A percentile compares a stretch with the other conserved stretches of the same genome.
phyloP scores from a whole-genome alignment of 495 filamentous ascomycete species.

The Achaetomiella virescens region DNA sequence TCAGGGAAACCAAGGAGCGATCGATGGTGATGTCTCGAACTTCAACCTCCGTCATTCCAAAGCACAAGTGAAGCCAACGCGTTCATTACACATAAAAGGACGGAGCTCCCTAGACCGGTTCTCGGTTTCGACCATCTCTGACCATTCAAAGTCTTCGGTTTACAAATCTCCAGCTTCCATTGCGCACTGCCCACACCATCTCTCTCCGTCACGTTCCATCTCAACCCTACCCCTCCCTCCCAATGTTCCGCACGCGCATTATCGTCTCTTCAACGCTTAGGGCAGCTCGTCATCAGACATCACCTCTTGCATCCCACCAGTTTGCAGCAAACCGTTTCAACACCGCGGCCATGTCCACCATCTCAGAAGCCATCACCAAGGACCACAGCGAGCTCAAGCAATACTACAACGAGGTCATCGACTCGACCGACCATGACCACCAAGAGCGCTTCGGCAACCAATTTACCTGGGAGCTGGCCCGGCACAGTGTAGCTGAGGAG shows the following conservation, averaged over 20 bases:
- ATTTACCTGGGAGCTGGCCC: conserved; percentile 1
- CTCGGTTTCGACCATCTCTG: neutral
- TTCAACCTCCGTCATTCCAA: too few relatives aligned
- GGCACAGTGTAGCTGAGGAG: neutral
- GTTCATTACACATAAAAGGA: too few relatives aligned
- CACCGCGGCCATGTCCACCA: neutral
- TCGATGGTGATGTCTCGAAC: too few relatives aligned
- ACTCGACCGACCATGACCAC: conserved; percentile 4
- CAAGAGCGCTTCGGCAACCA: conserved; percentile 7
- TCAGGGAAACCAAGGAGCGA: too few relatives aligned
- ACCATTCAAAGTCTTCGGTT: neutral
- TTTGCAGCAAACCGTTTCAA: neutral
- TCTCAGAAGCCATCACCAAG: conserved; percentile 3
- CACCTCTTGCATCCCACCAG: neutral
- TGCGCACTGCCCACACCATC: neutral
- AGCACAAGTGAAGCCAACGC: too few relatives aligned
- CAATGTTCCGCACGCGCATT: neutral
- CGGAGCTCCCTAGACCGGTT: too few relatives aligned
- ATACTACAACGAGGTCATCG: conserved; percentile 3
- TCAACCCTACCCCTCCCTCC: neutral
- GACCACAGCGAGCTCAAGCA: conserved; percentile 6
- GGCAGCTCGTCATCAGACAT: neutral
- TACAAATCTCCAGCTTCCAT: neutral
- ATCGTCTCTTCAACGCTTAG: neutral
- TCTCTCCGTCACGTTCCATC: neutral